phyloP scores from a whole-genome alignment of 371 early-diverging fungal species.

The Chytridium lagenaria region DNA sequence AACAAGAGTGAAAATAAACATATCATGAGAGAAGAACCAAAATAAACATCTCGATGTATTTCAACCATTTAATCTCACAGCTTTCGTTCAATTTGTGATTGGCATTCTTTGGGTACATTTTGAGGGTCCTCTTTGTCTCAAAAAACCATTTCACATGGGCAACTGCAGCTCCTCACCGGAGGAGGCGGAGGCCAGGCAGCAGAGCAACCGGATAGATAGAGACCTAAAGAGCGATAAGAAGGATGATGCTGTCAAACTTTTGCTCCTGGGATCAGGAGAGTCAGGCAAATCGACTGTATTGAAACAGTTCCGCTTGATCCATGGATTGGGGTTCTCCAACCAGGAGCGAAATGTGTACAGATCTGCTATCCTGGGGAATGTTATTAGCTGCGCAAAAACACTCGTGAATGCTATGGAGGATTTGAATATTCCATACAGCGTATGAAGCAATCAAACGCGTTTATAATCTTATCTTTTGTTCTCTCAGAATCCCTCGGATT shows the following conservation, averaged over 20 bases:
- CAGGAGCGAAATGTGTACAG: constrained; percentile 80
- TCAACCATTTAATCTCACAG: background rate
- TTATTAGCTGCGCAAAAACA: constrained; percentile 74
- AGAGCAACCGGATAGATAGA: constrained; percentile 38
- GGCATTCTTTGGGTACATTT: background rate
- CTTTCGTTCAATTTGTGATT: background rate
- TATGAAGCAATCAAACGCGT: constrained; percentile 1
- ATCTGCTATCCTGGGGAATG: constrained; percentile 78
- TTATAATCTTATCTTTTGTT: background rate
- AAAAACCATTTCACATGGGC: background rate
- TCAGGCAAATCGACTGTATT: constrained; percentile 56
- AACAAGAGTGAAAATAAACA: too few relatives aligned
- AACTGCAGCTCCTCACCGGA: constrained; percentile 16
- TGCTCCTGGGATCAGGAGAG: constrained; percentile 54
- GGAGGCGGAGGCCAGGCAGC: constrained; percentile 23
- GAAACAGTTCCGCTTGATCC: constrained; percentile 70
- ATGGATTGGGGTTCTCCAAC: constrained; percentile 83
- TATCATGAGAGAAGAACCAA: too few relatives aligned
- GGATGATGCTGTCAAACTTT: constrained; percentile 39
- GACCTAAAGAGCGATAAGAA: constrained; percentile 32
- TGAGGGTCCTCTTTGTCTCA: background rate
- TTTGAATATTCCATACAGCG: constrained; percentile 59
- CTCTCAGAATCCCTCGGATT: constrained; percentile 8
- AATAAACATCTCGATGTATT: too few relatives aligned
- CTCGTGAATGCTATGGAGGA: constrained; percentile 67